These are phyloP conservation scores for Lactarius akahatsu DNA, from an alignment of 768 basidiomycete species.

Conservation along the genomic window DNA sequence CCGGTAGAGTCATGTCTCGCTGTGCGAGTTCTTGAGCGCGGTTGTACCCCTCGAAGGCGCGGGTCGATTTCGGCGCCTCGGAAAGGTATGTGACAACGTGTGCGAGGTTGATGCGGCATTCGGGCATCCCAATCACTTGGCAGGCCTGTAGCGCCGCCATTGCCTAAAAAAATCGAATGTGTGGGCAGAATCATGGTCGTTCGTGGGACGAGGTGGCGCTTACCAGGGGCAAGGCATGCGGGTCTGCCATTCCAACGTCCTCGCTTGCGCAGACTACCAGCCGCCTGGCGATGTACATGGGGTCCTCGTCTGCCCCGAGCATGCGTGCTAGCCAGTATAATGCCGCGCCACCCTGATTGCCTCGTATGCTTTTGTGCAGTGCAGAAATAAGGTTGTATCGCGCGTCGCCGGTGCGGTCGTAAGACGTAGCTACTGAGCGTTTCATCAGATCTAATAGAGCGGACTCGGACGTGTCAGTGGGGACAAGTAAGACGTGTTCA, in stretches of 20 bases:
- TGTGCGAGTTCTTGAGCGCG: constrained; percentile 62
- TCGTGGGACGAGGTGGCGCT: constrained; percentile 29
- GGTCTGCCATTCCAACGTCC: constrained; percentile 81
- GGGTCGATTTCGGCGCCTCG: constrained; percentile 79
- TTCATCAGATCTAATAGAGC: constrained; percentile 58
- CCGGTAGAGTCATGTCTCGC: constrained; percentile 52
- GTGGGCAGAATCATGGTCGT: constrained; percentile 2
- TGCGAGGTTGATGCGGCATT: constrained; percentile 78
- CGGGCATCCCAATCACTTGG: constrained; percentile 74
- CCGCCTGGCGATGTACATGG: constrained; percentile 70
- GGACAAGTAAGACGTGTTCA: constrained; percentile 61
- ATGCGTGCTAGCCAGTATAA: constrained; percentile 89
- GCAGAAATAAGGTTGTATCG: constrained; percentile 84
- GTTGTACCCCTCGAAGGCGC: constrained; percentile 74
- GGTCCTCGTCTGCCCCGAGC: constrained; percentile 78
- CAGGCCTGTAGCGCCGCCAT: constrained; percentile 64
- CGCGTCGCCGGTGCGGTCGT: constrained; percentile 74
- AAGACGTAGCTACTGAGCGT: constrained; percentile 62
- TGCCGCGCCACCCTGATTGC: constrained; percentile 72
- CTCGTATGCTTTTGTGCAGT: constrained; percentile 79
- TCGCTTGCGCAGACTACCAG: constrained; percentile 83
- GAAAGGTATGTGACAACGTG: constrained; percentile 76
- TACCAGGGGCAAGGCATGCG: constrained; percentile 71
- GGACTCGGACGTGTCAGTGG: constrained; percentile 43
- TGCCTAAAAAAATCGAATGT: constrained; percentile 43